These are phyloP conservation scores for Thraustochytrium striatum DNA, from an alignment of 352 stramenopile genomes.

Conservation along the genomic window DNA sequence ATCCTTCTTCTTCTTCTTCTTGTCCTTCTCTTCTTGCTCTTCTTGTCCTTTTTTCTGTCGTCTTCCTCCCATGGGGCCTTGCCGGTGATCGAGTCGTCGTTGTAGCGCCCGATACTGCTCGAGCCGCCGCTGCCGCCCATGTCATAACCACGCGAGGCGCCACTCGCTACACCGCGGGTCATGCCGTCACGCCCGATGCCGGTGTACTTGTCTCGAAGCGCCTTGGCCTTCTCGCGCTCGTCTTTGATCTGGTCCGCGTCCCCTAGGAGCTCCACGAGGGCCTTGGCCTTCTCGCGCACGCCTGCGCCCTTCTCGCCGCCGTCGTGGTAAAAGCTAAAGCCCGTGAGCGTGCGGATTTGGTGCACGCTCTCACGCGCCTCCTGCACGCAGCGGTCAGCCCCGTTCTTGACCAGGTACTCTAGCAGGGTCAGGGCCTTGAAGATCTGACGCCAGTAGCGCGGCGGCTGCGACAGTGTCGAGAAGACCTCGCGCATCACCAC, in stretches of 20 bases:
- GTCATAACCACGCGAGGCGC: constrained; percentile 48
- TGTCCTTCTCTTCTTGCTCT: constrained; percentile 23
- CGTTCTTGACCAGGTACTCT: constrained; percentile 80
- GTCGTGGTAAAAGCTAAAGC: constrained; percentile 80
- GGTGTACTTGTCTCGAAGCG: constrained; percentile 77
- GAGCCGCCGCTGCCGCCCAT: constrained; percentile 27
- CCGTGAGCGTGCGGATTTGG: constrained; percentile 73
- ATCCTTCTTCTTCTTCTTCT: constrained; percentile 38
- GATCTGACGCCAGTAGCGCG: constrained; percentile 46
- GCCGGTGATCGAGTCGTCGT: not conserved
- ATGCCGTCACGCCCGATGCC: constrained; percentile 68
- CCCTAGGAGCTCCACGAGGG: constrained; percentile 75
- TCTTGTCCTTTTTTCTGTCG: not conserved
- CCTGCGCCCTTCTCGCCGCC: constrained; percentile 73
- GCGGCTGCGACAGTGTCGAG: constrained; percentile 6
- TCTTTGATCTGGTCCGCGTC: constrained; percentile 79
- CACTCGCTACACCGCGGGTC: constrained; percentile 52
- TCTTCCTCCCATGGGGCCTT: not conserved
- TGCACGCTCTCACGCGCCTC: constrained; percentile 81
- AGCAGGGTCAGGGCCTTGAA: constrained; percentile 69
- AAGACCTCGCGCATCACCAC: constrained; percentile 47
- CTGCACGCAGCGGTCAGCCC: constrained; percentile 75
- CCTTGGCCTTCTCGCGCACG: constrained; percentile 79
- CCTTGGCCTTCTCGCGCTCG: constrained; percentile 74
- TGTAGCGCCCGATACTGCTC: not conserved